Conservation (phyloP, 2,329 filamentous ascomycete species). For the Pyrenophora graminea region DNA sequence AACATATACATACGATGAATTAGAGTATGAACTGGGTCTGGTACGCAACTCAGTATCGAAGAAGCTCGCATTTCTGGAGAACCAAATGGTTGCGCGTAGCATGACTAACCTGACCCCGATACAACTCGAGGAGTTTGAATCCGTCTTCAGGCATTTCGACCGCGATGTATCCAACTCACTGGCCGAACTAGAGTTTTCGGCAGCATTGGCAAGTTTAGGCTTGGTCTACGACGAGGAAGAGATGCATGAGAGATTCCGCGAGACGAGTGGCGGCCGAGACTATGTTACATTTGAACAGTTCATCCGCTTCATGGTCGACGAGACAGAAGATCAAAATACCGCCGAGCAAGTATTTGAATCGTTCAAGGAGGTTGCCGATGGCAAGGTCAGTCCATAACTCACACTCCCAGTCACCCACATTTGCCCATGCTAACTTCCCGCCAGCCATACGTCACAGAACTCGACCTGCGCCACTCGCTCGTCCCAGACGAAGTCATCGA, state of each 20-base stretch:
- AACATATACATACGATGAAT: constrained; percentile 97
- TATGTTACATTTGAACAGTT: constrained; percentile 97
- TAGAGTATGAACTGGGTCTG: constrained; percentile 88
- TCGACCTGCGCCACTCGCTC: constrained; percentile 91
- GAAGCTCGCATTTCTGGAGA: constrained; percentile 95
- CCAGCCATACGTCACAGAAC: constrained; percentile 91
- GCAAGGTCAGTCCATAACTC: constrained; percentile 65
- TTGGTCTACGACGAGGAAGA: constrained; percentile 96
- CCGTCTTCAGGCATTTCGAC: constrained; percentile 97
- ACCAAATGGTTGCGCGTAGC: constrained; percentile 95
- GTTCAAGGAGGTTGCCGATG: constrained; percentile 95
- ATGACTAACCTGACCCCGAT: constrained; percentile 99
- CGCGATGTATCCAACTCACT: constrained; percentile 88
- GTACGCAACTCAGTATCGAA: constrained; percentile 93
- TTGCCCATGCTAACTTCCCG: constrained; percentile 11
- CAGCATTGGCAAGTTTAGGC: constrained; percentile 90
- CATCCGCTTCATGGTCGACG: constrained; percentile 98
- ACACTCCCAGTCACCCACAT: neutral
- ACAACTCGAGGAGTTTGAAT: constrained; percentile 97
- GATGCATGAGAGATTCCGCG: constrained; percentile 93
- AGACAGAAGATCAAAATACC: constrained; percentile 98
- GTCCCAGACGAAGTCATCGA: constrained; percentile 98
- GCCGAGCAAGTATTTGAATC: constrained; percentile 98
- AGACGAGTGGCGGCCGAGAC: constrained; percentile 78
- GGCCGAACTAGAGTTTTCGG: constrained; percentile 92